Evolutionary conservation across 2,329 filamentous ascomycete genomes (phyloP), one percentile per base, ranked within the genome.

Genomic region (Pyrenochaeta sp.): DNA sequence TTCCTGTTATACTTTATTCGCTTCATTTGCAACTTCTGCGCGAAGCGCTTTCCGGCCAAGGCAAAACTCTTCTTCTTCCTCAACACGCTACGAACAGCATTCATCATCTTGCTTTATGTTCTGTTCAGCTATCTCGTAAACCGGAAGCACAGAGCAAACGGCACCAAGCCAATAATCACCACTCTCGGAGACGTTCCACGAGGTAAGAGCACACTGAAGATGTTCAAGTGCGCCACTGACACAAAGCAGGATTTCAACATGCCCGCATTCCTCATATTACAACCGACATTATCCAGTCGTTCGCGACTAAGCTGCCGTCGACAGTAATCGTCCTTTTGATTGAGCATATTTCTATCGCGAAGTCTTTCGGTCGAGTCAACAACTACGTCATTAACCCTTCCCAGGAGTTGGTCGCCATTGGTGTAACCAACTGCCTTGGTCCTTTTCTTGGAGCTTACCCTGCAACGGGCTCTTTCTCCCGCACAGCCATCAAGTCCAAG

Each of bases 301-400:
- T 96, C 68, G 82, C 84, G 0, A 80, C 82, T 27, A 84, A 97
- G 60, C 81, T 99, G 2, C 95, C 95, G 0, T 90, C 90, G 6
- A 89, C 90, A 0, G 88, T 97, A 49, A 96, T 98, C 63, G 92
- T 99, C 15, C 83, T 98, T 53, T 83, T 99, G 29, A 96, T 98
- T 60, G 95, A 99, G 77, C 94, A 99, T 73, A 96, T 98, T 66
- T 92, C 94, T 39, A 98, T 98, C 60, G 92, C 93, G 18, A 99
- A 98, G 75, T 97, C 93, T 0, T 98, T 99, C 65, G 94, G 95
- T 10, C 86, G 94, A 57, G 86, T 97, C 65, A 97, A 97, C 81
- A 96, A 97, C 79, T 99, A 99, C 77, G 89, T 87, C n/a, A 97
- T 99, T 72, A 89, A 97, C 66, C 93, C 94, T 0, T 97, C 94